These are phyloP conservation scores for Clarireedia monteithiana DNA, from an alignment of 2,329 filamentous ascomycete genomes.

Conservation along the genomic window DNA sequence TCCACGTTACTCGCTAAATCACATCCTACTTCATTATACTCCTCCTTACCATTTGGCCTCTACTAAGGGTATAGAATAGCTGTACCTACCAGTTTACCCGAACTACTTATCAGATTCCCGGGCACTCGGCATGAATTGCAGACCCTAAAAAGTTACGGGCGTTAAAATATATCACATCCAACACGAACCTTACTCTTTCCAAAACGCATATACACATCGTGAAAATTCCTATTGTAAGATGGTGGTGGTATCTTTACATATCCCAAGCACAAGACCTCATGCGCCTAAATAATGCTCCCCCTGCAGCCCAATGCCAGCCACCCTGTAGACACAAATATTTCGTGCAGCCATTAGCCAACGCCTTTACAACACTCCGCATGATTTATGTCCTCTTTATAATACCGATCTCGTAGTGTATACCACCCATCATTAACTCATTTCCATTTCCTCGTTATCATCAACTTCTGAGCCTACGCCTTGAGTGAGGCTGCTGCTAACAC, in stretches of 20 bases:
- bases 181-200: too few species aligned
- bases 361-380: too few species aligned
- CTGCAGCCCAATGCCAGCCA: neutral
- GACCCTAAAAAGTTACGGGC: neutral
- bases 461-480: conserved; percentile 43
- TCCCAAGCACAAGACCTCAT: neutral
- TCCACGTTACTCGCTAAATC: too few species aligned
- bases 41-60: too few species aligned
- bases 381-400: neutral
- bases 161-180: neutral
- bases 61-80: too few species aligned
- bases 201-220: too few species aligned
- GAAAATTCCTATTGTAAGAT: neutral
- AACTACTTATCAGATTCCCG: too few species aligned
- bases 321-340: neutral
- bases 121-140: too few species aligned
- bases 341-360: conserved; percentile 1
- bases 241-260: conserved; percentile 1
- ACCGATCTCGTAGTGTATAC: conserved; percentile 1
- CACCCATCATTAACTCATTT: conserved; percentile 34
- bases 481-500: conserved; percentile 51
- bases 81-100: too few species aligned
- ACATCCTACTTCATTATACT: too few species aligned
- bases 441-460: conserved; percentile 57
- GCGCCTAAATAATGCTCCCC: conserved; percentile 1